Evolutionary conservation across 2,329 filamentous ascomycete species (phyloP), one percentile per base, ranked within the genome.

Genomic region (Talaromyces piceae): DNA sequence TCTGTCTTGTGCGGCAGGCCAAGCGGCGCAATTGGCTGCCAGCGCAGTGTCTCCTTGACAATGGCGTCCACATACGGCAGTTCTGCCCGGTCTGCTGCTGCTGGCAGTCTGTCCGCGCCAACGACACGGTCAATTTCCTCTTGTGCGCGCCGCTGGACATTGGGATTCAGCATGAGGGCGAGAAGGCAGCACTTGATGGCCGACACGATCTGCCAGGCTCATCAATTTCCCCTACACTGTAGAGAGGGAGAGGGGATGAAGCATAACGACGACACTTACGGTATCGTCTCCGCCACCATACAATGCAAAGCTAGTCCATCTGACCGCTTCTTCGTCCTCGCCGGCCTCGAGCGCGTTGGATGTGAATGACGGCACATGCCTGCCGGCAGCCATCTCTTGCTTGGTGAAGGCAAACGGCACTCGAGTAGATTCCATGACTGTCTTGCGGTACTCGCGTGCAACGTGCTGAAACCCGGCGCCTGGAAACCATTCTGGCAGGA

Each of bases 401-500:
- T 71, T 67, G 13, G 72, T 70, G 45, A 71, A 74, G 4, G 54
- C 58, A 56, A 73, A 77, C 0, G 75, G 74, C 20, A 59, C 59
- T 3, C 73, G 63, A 1, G 62, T 62, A 8, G 63, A 59, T 7
- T 67, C 56, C 1, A 54, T 45, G 6, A 72, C 51, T 6, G 59
- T 61, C 1, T 58, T 56, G 9, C 58, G 64, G 64, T 68, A 74
- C 4, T 61, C 48, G 16, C 62, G 63, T 1, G 72, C 75, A 1
- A 59, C 71, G 2, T 58, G 53, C 54, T 77, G 73, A 61, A 75
- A 77, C 6, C 57, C 59, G 16, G 70, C 66, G 0, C 74, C 74
- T 1, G 73, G 74, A 16, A 72, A 57, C 69, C 74, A 74, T 2
- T 70, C 61, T 0, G 75, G 74, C 0, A 76, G 39, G 48, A 72